These are phyloP conservation scores for Aspergillus brasiliensis DNA, from an alignment of 2,329 filamentous ascomycete genomes.

Conservation along the genomic window DNA sequence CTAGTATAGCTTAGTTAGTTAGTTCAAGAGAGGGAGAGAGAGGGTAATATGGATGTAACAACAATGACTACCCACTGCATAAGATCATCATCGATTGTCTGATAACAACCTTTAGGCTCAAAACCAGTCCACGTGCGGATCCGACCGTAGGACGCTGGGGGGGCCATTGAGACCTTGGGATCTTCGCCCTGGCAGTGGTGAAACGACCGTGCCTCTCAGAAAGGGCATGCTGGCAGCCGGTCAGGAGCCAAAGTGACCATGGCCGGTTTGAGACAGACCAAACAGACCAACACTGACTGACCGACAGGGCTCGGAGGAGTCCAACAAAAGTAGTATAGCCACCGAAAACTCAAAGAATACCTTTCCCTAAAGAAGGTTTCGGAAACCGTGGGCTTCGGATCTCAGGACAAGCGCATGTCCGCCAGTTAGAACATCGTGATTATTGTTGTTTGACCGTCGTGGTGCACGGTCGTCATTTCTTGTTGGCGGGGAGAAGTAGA, in stretches of 20 bases:
- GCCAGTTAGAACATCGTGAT: not conserved
- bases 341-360: not conserved
- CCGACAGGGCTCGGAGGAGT: not conserved
- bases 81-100: not conserved
- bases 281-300: not conserved
- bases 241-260: not conserved
- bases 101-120: not conserved
- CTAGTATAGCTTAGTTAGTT: not conserved
- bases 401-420: not conserved
- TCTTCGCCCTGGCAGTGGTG: conserved; percentile 5
- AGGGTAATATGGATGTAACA: not conserved
- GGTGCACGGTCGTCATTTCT: not conserved
- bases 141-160: not conserved
- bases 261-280: not conserved
- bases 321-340: not conserved
- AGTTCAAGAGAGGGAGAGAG: not conserved
- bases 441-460: not conserved
- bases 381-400: not conserved
- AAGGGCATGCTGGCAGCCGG: not conserved
- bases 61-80: not conserved
- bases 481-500: not conserved
- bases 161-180: not conserved
- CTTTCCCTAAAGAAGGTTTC: not conserved
- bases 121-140: conserved; percentile 1
- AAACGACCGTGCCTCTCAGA: not conserved